Evolutionary conservation across 2,329 filamentous ascomycete genomes (phyloP).

Genomic region (Cercospora canescens): DNA sequence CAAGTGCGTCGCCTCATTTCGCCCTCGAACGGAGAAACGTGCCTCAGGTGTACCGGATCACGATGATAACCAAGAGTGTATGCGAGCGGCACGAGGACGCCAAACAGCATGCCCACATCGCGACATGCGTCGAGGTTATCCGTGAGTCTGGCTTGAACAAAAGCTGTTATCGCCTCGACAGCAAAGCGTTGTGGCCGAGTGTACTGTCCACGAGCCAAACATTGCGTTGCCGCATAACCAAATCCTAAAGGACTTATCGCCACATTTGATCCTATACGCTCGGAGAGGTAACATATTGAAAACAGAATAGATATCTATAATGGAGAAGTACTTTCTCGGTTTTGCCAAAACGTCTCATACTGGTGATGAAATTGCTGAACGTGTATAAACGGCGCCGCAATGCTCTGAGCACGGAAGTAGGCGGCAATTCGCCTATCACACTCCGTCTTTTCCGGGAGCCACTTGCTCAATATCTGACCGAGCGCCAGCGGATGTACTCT

Average conservation of each 20-base stretch:
- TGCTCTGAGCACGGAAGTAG: slow-evolving; percentile 19
- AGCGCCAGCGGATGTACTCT: slow-evolving; percentile 5
- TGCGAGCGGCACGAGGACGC: slow-evolving; percentile 13
- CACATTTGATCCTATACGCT: slow-evolving; percentile 5
- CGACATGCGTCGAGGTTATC: slow-evolving; percentile 15
- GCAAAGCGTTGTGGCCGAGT: slow-evolving; percentile 11
- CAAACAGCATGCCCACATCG: slow-evolving; percentile 12
- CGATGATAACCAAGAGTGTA: slow-evolving; percentile 43
- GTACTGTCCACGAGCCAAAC: slow-evolving; percentile 17
- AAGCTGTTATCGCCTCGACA: slow-evolving; percentile 13
- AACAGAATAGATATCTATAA: slow-evolving; percentile 50
- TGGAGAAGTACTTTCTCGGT: slow-evolving; percentile 38
- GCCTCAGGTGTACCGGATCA: slow-evolving; percentile 34
- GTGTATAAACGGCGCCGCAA: slow-evolving; percentile 20
- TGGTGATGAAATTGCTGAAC: slow-evolving; percentile 24
- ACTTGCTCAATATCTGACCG: slow-evolving; percentile 4
- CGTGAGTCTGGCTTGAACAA: slow-evolving; percentile 15
- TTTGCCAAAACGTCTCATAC: slow-evolving; percentile 48
- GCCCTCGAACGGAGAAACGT: slow-evolving; percentile 35
- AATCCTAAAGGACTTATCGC: slow-evolving; percentile 1
- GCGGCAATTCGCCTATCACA: slow-evolving; percentile 14
- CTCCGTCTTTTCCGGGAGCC: slow-evolving; percentile 14
- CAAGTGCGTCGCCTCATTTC: slow-evolving; percentile 49
- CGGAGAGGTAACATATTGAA: slow-evolving; percentile 28
- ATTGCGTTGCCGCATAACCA: slow-evolving; percentile 11